Conservation (phyloP, 2,329 filamentous ascomycete genomes). For the Cercospora berteroae region DNA sequence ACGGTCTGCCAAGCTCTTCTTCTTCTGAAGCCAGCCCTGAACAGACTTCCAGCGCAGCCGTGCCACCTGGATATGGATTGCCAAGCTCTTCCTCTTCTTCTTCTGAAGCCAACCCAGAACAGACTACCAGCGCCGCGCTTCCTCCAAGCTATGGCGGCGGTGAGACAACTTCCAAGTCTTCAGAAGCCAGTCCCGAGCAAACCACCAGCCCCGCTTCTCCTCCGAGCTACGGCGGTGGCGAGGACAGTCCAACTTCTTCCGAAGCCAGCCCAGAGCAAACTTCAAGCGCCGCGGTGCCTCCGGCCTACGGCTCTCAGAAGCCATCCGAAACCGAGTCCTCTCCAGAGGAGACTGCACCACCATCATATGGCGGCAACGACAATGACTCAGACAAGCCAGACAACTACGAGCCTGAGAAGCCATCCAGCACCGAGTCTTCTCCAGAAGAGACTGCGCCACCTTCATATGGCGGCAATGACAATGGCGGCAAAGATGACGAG, state of each 20-base stretch:
- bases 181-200: not conserved
- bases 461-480: not conserved
- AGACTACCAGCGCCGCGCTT: not conserved
- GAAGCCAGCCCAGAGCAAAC: not conserved
- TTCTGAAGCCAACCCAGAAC: not conserved
- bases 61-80: not conserved
- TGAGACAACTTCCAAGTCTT: not conserved
- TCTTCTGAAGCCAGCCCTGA: constrained; percentile 4
- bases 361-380: not conserved
- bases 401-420: not conserved
- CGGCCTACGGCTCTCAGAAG: not conserved
- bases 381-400: not conserved
- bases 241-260: not conserved
- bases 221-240: not conserved
- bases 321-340: not conserved
- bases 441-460: not conserved
- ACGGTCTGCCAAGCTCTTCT: not conserved
- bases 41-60: not conserved
- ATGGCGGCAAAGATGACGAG: not conserved
- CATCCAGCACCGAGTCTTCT: not conserved
- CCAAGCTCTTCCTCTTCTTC: not conserved
- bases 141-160: not conserved
- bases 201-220: not conserved
- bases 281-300: not conserved
- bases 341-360: not conserved